phyloP scores from a whole-genome alignment of 305 asterid species.

The Plantago coronopus region DNA sequence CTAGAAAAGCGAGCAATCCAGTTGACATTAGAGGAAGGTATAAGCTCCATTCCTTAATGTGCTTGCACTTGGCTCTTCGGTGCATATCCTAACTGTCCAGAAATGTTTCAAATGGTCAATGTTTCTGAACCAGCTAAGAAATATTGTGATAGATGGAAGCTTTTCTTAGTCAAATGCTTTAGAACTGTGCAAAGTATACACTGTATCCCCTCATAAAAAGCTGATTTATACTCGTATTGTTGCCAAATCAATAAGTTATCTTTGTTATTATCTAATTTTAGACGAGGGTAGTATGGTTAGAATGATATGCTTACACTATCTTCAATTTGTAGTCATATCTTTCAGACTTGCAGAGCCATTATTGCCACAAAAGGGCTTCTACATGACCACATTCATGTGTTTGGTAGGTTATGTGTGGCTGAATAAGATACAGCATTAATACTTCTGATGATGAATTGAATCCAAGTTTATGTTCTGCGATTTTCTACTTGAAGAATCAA shows the following conservation, averaged over 20 bases:
- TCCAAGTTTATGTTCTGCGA: constrained; percentile 1
- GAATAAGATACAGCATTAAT: too few species aligned
- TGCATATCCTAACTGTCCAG: not conserved
- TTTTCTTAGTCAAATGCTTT: too few species aligned
- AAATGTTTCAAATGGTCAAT: not conserved
- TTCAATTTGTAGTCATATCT: too few species aligned
- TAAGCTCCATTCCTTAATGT: constrained; percentile 3
- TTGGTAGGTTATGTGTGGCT: not conserved
- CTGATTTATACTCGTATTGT: not conserved
- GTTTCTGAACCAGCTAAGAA: too few species aligned
- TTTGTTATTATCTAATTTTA: not conserved
- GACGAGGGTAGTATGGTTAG: not conserved
- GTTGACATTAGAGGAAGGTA: constrained; percentile 76
- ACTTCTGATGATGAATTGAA: not conserved
- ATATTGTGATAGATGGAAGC: too few species aligned
- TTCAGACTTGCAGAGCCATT: too few species aligned
- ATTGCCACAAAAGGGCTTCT: too few species aligned
- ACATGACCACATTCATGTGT: not conserved
- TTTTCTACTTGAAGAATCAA: too few species aligned
- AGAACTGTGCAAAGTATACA: too few species aligned
- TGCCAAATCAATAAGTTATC: not conserved
- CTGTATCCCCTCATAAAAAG: too few species aligned
- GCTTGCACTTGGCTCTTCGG: constrained; percentile 11
- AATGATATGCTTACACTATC: too few species aligned
- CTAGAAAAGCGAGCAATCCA: constrained; percentile 74